A percentile compares a stretch with the other conserved stretches of the same genome.
Conservation (phyloP, 2,329 filamentous ascomycete genomes). For the Ophiobolus disseminans region DNA sequence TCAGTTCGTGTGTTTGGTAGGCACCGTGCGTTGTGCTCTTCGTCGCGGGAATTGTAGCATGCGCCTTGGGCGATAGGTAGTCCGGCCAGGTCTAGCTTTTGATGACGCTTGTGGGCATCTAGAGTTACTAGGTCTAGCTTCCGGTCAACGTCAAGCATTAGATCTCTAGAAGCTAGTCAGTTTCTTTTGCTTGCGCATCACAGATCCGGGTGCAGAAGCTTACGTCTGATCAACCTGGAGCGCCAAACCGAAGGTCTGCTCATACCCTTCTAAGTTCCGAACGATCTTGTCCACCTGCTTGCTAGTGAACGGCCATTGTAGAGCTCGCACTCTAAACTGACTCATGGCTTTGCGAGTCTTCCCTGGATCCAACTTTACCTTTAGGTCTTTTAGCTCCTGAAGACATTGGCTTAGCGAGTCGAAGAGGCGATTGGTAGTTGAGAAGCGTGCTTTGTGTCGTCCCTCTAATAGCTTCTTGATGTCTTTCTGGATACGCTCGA, state of each 20-base stretch:
- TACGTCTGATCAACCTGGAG: slow-evolving; percentile 49
- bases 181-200: slow-evolving; percentile 13
- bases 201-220: slow-evolving; percentile 22
- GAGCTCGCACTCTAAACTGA: slow-evolving; percentile 40
- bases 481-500: slow-evolving; percentile 33
- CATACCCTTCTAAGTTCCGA: slow-evolving; percentile 34
- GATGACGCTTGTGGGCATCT: no score
- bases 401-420: slow-evolving; percentile 23
- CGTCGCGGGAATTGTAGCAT: slow-evolving; percentile 19
- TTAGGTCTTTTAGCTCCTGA: slow-evolving; percentile 16
- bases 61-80: slow-evolving; percentile 27
- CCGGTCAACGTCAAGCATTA: slow-evolving; percentile 12
- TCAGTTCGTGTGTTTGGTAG: slow-evolving; percentile 32
- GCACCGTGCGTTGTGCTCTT: slow-evolving; percentile 26
- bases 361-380: slow-evolving; percentile 20
- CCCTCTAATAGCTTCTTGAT: slow-evolving; percentile 35
- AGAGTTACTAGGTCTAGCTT: slow-evolving; percentile 17
- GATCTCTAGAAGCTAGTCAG: slow-evolving; percentile 6
- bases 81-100: no score
- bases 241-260: slow-evolving; percentile 34
- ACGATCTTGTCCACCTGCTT: slow-evolving; percentile 42
- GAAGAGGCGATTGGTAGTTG: slow-evolving; percentile 30
- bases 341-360: slow-evolving; percentile 38
- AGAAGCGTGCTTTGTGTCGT: slow-evolving; percentile 31
- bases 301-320: slow-evolving; percentile 52